Base-by-base conservation (phyloP, 2,329 filamentous ascomycete species). In the Cercospora brassicicola region DNA sequence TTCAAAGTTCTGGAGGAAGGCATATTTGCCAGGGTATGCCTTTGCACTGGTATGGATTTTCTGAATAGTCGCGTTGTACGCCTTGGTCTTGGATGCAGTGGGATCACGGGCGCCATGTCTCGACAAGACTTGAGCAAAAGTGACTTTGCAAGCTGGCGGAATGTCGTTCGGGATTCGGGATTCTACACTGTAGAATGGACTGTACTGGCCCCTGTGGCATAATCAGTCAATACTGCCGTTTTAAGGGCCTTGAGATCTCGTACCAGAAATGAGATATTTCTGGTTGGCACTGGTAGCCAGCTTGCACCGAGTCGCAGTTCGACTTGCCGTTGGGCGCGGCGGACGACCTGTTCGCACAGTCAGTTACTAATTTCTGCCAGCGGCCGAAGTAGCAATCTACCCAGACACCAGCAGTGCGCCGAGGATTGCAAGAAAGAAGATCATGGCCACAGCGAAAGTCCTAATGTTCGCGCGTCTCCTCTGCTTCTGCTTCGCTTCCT, bases 61-160 rank as follows among this genome's bases (percentile, higher is more conserved):
- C 30, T 84, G 77, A 63, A 97, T 83, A 8, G 91, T 84, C 4
- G 82, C 79, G 45, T 83, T 84, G 80, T 96, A 97, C 6, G 79
- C 76, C 10, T 78, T 76, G 0, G 89, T 87, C 82, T 94, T 96
- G 71, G 82, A 82, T 10, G 81, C 75, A 0, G 93, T 96, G 0
- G 94, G 94, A 76, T 92, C 91, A 62, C 94, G 87, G 42, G 92
- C 91, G 59, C 93, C 94, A 77, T 97, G 94, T 2, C 94, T 89
- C 23, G 92, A 93, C 59, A 97, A 85, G 26, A 94, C 83, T 75
- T 94, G 91, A 0, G 86, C 94, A 79, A 96, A 94, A 2, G 89
- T 94, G 73, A 94, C 81, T 11, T 86, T 82, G 80, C 94, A 97
- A n/a, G 83, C 84, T 0, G 82, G 72, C 0, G 93, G 93, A 0